These are phyloP conservation scores for Lentinula lateritia DNA, from an alignment of 768 basidiomycete species.

Conservation along the genomic window DNA sequence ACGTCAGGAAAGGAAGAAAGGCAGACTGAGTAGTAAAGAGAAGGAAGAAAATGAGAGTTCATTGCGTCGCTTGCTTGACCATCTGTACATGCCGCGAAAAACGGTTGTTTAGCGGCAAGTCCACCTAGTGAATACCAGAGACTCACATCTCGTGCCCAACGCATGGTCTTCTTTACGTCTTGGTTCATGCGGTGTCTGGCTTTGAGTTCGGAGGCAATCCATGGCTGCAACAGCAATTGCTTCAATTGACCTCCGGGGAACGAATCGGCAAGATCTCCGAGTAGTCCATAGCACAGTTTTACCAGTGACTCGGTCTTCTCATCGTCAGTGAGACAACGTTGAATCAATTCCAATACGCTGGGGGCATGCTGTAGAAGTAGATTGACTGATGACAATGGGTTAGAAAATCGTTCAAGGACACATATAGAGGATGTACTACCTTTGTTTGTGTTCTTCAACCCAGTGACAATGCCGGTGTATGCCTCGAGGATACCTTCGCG, in stretches of 20 bases:
- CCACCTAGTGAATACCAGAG: background rate
- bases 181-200: slow-evolving; percentile 65
- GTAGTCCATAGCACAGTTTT: slow-evolving; percentile 73
- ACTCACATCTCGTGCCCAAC: slow-evolving; percentile 90
- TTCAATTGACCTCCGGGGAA: slow-evolving; percentile 82
- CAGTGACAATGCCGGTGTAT: slow-evolving; percentile 91
- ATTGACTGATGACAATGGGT: slow-evolving; percentile 23
- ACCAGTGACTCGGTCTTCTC: slow-evolving; percentile 77
- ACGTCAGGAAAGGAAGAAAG: slow-evolving; percentile 6
- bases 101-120: background rate
- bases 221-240: slow-evolving; percentile 69
- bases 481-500: slow-evolving; percentile 97
- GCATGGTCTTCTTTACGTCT: slow-evolving; percentile 84
- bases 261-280: slow-evolving; percentile 90
- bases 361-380: slow-evolving; percentile 67
- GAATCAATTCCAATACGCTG: slow-evolving; percentile 75
- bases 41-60: slow-evolving; percentile 28
- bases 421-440: slow-evolving; percentile 31
- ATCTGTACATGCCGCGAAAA: slow-evolving; percentile 36
- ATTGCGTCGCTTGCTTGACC: slow-evolving; percentile 77
- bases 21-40: slow-evolving; percentile 16
- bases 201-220: slow-evolving; percentile 72
- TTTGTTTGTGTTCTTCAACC: slow-evolving; percentile 79
- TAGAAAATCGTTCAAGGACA: background rate
- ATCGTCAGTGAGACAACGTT: slow-evolving; percentile 72